These are phyloP conservation scores for Hypoxylon sp. DNA, from an alignment of 2,329 filamentous ascomycete species.

Conservation along the genomic window DNA sequence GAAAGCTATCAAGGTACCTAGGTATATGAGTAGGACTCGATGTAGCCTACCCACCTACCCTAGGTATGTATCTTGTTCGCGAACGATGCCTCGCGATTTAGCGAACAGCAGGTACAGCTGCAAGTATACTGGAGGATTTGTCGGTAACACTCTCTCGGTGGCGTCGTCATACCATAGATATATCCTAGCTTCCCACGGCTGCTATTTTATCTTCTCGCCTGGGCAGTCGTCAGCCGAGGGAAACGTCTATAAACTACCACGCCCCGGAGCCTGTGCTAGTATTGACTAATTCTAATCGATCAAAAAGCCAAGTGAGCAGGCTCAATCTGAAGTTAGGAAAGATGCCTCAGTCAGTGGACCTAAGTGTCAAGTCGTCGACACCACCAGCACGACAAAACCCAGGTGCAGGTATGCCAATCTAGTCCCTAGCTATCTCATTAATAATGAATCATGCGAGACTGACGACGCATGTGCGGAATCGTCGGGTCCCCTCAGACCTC, in stretches of 20 bases:
- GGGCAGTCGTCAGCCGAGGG: conserved; percentile 14
- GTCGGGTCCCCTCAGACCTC: conserved; percentile 24
- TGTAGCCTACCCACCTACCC: too few species aligned
- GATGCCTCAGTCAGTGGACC: conserved; percentile 39
- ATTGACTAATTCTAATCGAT: conserved; percentile 13
- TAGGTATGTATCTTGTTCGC: conserved; percentile 20
- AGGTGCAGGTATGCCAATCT: conserved; percentile 36
- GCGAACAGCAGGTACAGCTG: conserved; percentile 25
- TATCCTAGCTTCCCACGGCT: conserved; percentile 24
- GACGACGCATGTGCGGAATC: conserved; percentile 13
- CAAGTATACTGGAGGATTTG: conserved; percentile 13
- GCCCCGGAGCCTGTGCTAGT: conserved; percentile 6
- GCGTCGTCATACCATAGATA: conserved; percentile 31
- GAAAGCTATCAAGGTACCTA: conserved; percentile 5
- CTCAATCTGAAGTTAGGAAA: conserved; percentile 10
- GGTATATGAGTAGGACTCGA: conserved; percentile 25
- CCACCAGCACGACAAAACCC: conserved; percentile 39
- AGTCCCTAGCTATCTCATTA: conserved; percentile 10
- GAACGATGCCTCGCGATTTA: conserved; percentile 25
- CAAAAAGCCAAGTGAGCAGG: conserved; percentile 17
- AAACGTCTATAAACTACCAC: conserved; percentile 18
- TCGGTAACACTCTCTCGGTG: conserved; percentile 19
- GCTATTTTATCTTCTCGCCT: conserved; percentile 11
- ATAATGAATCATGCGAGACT: conserved; percentile 5
- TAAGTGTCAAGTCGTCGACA: conserved; percentile 35